phyloP scores from a whole-genome alignment of 2,329 filamentous ascomycete genomes.

The Aspergillus uvarum region DNA sequence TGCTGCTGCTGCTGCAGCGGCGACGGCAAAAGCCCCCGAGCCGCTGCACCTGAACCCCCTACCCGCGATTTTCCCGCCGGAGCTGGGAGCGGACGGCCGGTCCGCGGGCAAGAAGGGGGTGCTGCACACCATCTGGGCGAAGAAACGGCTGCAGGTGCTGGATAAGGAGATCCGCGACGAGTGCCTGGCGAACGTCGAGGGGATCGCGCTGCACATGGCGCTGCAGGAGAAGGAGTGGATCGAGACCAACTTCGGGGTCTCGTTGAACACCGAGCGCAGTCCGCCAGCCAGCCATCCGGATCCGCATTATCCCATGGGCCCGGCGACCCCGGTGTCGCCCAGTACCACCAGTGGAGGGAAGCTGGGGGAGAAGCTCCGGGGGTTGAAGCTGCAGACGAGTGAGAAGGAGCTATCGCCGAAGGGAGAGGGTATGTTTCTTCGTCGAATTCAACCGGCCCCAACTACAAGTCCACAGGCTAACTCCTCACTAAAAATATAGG shows the following conservation, averaged over 20 bases:
- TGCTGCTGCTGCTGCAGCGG: too few species aligned
- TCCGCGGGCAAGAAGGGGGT: slow-evolving; percentile 75
- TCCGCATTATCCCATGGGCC: slow-evolving; percentile 38
- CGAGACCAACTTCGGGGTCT: slow-evolving; percentile 72
- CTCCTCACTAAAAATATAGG: neutral
- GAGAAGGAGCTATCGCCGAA: slow-evolving; percentile 61
- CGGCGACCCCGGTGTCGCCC: slow-evolving; percentile 61
- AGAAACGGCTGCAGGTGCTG: slow-evolving; percentile 72
- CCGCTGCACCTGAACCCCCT: slow-evolving; percentile 70
- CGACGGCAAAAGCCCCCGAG: slow-evolving; percentile 8
- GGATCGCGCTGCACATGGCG: slow-evolving; percentile 81
- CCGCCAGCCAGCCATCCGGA: slow-evolving; percentile 31
- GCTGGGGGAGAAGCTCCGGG: slow-evolving; percentile 75
- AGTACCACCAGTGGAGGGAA: slow-evolving; percentile 64
- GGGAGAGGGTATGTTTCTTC: slow-evolving; percentile 50
- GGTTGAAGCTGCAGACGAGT: slow-evolving; percentile 74
- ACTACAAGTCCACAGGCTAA: too few species aligned
- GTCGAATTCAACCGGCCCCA: too few species aligned
- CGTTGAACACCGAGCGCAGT: slow-evolving; percentile 37
- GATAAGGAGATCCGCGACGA: slow-evolving; percentile 75
- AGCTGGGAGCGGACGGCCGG: slow-evolving; percentile 65
- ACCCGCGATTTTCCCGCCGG: slow-evolving; percentile 80
- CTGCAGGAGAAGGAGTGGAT: slow-evolving; percentile 84
- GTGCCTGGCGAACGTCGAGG: slow-evolving; percentile 71
- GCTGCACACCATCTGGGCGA: slow-evolving; percentile 86